A percentile compares a stretch with the other conserved stretches of the same genome.
These are phyloP conservation scores for Prosopis cineraria DNA, from an alignment of 306 rosid species.

Conservation along the genomic window DNA sequence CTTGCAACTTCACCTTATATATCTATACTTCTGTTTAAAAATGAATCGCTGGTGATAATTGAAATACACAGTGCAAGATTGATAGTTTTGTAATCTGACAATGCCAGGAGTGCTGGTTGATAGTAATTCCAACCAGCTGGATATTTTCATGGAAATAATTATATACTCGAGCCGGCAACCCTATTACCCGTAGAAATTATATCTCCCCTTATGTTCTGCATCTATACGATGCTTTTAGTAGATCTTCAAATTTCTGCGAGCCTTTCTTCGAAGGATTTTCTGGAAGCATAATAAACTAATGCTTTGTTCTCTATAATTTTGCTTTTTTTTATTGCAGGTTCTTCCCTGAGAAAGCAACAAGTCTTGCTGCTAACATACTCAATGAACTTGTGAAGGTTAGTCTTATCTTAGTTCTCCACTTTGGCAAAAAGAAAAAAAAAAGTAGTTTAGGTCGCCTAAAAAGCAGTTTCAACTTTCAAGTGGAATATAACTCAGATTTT, in stretches of 20 bases:
- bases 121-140: not conserved
- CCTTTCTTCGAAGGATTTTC: slow-evolving; percentile 1
- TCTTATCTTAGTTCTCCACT: not conserved
- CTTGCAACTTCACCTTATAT: not conserved
- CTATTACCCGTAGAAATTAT: not conserved
- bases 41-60: not conserved
- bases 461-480: slow-evolving; percentile 13
- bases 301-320: slow-evolving; percentile 1
- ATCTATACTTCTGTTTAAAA: not conserved
- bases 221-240: not conserved
- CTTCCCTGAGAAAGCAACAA: slow-evolving; percentile 83
- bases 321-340: slow-evolving; percentile 62
- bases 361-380: slow-evolving; percentile 67
- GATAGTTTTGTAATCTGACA: not conserved
- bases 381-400: slow-evolving; percentile 81
- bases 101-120: not conserved
- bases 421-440: too few relatives aligned
- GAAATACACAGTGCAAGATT: not conserved
- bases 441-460: not conserved
- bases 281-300: not conserved
- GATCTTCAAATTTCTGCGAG: not conserved
- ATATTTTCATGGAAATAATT: not conserved
- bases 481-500: not conserved
- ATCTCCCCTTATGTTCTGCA: not conserved
- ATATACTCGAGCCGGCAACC: not conserved